Evolutionary conservation across 345 rosid species (phyloP).

Genomic region (Brassica incana): DNA sequence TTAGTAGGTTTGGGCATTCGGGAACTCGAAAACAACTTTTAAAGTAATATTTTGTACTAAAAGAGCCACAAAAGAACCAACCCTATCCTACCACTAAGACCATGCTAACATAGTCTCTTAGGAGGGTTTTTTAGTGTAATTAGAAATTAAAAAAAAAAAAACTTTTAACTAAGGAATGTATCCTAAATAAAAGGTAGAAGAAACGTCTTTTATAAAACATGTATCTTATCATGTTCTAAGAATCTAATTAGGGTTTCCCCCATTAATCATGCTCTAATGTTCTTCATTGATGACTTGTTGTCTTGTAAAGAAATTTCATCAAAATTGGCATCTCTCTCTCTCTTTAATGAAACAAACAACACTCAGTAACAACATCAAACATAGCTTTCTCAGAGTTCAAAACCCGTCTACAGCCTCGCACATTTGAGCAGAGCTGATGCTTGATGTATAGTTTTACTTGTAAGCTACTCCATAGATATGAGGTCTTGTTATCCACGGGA

Average conservation of each 20-base stretch:
- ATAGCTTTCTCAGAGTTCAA: not conserved
- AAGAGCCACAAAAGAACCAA: not conserved
- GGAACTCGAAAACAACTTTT: no score
- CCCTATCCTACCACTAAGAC: not conserved
- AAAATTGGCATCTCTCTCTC: not conserved
- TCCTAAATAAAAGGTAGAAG: no score
- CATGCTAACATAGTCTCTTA: no score
- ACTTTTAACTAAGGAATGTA: no score
- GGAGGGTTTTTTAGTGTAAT: no score
- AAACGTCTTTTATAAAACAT: no score
- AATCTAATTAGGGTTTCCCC: no score
- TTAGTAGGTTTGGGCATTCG: no score
- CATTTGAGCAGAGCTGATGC: not conserved
- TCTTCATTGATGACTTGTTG: not conserved
- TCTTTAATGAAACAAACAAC: not conserved
- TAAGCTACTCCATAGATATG: constrained; percentile 73
- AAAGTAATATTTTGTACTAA: no score
- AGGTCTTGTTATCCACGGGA: constrained; percentile 51
- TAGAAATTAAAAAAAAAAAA: no score
- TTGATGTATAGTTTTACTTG: constrained; percentile 39
- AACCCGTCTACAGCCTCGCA: not conserved
- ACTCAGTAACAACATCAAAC: not conserved
- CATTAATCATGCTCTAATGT: not conserved
- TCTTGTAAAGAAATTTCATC: not conserved
- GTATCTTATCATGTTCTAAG: no score